phyloP scores from a whole-genome alignment of 129 eudicot species.

The Pseudognaphalium luteoalbum region DNA sequence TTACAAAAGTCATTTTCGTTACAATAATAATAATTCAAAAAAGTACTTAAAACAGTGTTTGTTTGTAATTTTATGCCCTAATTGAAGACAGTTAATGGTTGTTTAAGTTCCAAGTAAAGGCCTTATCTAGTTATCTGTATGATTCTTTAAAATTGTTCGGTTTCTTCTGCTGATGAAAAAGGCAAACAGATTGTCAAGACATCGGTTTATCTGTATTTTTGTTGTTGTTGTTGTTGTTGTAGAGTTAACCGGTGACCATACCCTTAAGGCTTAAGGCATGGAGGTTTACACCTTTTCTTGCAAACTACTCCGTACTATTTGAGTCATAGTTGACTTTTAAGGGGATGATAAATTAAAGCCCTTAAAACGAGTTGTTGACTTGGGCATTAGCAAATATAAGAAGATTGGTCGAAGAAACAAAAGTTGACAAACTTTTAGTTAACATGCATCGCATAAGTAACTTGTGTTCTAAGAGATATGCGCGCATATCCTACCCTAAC shows the following conservation, averaged over 20 bases:
- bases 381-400: constrained; percentile 7
- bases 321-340: constrained; percentile 28
- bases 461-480: constrained; percentile 17
- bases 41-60: too few species aligned
- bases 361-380: constrained; percentile 22
- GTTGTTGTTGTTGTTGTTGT: too few species aligned
- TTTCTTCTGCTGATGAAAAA: too few species aligned
- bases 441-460: constrained; percentile 22
- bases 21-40: too few species aligned
- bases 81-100: too few species aligned
- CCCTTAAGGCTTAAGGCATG: constrained; percentile 44
- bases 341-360: background rate
- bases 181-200: too few species aligned
- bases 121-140: too few species aligned
- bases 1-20: background rate
- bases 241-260: constrained; percentile 27
- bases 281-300: constrained; percentile 35
- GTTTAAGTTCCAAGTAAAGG: too few species aligned
- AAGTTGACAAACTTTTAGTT: constrained; percentile 30
- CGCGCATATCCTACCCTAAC: background rate
- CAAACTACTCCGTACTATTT: constrained; percentile 27
- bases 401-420: background rate
- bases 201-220: too few species aligned
- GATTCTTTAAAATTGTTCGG: too few species aligned
- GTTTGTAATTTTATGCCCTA: too few species aligned